These are phyloP conservation scores for Suhomyces pyralidae DNA, from an alignment of 805 yeast species.

Conservation along the genomic window DNA sequence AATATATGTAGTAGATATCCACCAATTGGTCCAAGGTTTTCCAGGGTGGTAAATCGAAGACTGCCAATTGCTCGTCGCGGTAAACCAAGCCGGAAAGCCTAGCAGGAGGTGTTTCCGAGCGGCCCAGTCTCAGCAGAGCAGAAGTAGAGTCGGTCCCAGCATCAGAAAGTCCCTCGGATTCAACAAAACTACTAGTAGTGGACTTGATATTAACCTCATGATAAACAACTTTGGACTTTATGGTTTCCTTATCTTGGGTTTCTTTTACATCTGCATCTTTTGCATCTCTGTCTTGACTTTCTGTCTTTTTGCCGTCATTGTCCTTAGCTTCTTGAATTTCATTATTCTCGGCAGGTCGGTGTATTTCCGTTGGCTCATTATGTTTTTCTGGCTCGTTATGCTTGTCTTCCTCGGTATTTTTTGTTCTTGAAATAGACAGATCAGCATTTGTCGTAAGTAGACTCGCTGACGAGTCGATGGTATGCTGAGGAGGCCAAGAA, in stretches of 20 bases:
- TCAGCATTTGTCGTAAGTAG: not conserved
- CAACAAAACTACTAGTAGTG: not conserved
- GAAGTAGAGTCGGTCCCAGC: not conserved
- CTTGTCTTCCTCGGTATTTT: not conserved
- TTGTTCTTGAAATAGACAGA: not conserved
- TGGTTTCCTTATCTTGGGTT: not conserved
- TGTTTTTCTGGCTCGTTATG: too few relatives aligned
- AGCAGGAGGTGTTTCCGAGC: not conserved
- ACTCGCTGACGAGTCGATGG: not conserved
- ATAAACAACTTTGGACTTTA: not conserved
- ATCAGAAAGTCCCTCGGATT: not conserved
- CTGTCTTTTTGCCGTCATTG: not conserved
- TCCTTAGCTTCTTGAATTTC: not conserved
- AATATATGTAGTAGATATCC: slow-evolving; percentile 20
- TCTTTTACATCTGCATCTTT: not conserved
- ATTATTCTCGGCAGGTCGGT: not conserved
- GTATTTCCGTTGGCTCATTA: too few relatives aligned
- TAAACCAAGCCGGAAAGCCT: not conserved
- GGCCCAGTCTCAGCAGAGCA: not conserved
- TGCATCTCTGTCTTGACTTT: not conserved
- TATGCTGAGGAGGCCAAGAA: not conserved
- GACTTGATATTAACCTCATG: not conserved
- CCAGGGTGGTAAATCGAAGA: slow-evolving; percentile 25
- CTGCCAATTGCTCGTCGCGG: slow-evolving; percentile 12
- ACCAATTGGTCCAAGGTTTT: slow-evolving; percentile 15